Base-by-base conservation (phyloP, 352 stramenopile species). In the Globisporangium lucens region DNA sequence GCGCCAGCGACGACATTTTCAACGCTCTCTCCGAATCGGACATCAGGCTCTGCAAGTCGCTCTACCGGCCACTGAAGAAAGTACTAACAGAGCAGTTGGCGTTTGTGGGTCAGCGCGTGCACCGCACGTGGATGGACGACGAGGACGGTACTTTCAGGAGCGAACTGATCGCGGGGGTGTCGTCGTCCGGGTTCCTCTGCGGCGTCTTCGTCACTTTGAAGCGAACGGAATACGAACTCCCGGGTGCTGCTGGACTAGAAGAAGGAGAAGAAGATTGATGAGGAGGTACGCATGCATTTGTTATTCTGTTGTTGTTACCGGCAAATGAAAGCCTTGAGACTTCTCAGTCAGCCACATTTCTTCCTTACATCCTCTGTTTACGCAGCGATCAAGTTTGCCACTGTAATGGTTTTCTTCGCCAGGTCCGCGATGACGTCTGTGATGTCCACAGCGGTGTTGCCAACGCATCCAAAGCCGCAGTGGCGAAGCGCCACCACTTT, bases 1-100 rank as follows among this genome's bases (percentile, higher is more conserved):
- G 75, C 49, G 76, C 77, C 33, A 80, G 82, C 58, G 79, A 87
- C 61, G 79, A 87, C 38, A 71, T 85, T 30, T 87, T 82, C 65
- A 76, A 84, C 43, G 76, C 76, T 5, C 58, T 87, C 20, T 70
- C 76, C 3, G 67, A 79, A 20, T 71, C 84, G 65, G 77, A 64
- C 46, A 70, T 78, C 15, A 66, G 72, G 43, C 29, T 87, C 33
- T 85, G 76, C 22, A 29, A 71, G 35, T 63, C 70, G 27, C 73
- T 83, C 9, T 78, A 78, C 49, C 74, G 73, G 66, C 76, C 76
- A 2, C 55, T 87, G 36, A 77, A 82, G 56, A 56, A 69, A n/a
- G 64, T 51, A 2, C 53, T 87, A 15, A 55, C 53, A 2, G 52
- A 73, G 22, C 46, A 61, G 5, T 49, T 74, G 20, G 65, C 55